These are phyloP conservation scores for Inga laurina DNA, from an alignment of 306 rosid species.

Conservation along the genomic window DNA sequence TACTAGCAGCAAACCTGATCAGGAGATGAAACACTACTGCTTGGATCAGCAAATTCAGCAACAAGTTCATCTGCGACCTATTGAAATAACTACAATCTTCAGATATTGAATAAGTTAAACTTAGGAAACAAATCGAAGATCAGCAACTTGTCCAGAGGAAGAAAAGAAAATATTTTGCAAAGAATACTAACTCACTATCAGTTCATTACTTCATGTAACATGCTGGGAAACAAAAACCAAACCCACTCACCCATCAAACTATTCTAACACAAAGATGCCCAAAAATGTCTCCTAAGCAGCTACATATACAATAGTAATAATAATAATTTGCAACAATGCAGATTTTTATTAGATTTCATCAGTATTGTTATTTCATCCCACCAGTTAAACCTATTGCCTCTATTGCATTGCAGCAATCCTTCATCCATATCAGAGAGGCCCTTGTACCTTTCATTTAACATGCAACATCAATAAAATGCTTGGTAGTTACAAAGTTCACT, in stretches of 20 bases:
- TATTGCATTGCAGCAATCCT: neutral
- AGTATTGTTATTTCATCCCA: neutral
- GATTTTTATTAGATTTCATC: neutral
- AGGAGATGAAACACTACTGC: conserved; percentile 63
- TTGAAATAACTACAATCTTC: conserved; percentile 30
- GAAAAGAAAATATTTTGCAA: neutral
- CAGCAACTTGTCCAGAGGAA: neutral
- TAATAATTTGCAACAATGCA: neutral
- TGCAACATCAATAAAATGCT: neutral
- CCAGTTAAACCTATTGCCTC: neutral
- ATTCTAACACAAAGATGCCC: neutral
- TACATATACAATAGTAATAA: neutral
- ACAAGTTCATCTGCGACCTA: conserved; percentile 99
- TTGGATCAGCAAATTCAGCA: conserved; percentile 83
- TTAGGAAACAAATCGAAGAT: neutral
- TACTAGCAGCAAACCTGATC: conserved; percentile 74
- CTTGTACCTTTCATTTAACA: neutral
- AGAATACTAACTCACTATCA: neutral
- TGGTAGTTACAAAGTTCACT: neutral
- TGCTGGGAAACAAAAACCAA: neutral
- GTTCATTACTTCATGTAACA: neutral
- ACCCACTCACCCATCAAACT: neutral
- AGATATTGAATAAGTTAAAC: conserved; percentile 6
- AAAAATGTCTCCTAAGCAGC: neutral
- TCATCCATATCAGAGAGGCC: neutral